Base-by-base conservation (phyloP, 345 rosid species). In the Syzygium aromaticum region DNA sequence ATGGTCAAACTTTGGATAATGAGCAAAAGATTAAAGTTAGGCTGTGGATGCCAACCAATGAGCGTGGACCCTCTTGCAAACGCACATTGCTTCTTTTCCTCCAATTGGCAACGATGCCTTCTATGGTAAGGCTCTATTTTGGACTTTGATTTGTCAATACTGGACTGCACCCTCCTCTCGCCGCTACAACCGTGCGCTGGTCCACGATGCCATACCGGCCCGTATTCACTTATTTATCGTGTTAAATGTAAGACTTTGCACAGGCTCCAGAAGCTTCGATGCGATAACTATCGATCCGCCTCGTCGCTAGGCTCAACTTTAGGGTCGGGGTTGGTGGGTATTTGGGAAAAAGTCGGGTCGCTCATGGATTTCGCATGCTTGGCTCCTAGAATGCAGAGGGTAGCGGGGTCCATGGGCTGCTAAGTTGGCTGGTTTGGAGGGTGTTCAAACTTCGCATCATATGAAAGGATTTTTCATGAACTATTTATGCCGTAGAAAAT, bases 281-380 rank as follows among this genome's bases (percentile, higher is more conserved):
- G 6, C 0, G 2, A 12, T 30, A 19, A 67, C 3, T 4, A 4
- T 3, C 25, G 7, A 67, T 8, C 3, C 1, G 25, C 25, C 46
- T 33, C 6, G 0, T 3, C 13, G 1, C 7, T 30, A 7, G 1
- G 77, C 77, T 64, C 22, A 0, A 0, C 43, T 64, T 64, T 28
- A 3, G 22, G 22, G 0, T 5, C 1, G 2, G 3, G 46, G 46
- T 43, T 28, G 40, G 11, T 28, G 77, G 5, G 3, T 11, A 14
- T 15, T 30, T 3, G 77, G 40, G 64, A 27, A 16, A 64, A 64
- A 1, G 1, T 30, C 11, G 43, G 3, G 77, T 15, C 17, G 11
- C 0, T 15, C 11, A 11, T 63, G 33, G 77, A 63, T 63, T 30
- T 16, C 8, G 40, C 77, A 15, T 64, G 33, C 22, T 7, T 11